These are phyloP conservation scores for Aspergillus phoenicis DNA, from an alignment of 2,329 filamentous ascomycete genomes.

Conservation along the genomic window DNA sequence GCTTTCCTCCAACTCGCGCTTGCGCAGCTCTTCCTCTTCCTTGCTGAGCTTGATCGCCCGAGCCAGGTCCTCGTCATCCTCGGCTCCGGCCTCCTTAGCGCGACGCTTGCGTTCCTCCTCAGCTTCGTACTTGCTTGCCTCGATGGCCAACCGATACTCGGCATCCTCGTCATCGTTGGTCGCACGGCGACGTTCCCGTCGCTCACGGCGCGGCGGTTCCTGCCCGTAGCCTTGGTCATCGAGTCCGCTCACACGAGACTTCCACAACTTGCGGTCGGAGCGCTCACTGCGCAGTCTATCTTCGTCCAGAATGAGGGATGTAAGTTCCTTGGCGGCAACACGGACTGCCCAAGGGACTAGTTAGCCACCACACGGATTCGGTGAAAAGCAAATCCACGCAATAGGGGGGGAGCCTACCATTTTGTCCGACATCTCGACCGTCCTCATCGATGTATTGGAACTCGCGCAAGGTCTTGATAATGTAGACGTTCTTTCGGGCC, in stretches of 20 bases:
- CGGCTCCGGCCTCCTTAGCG: slow-evolving; percentile 57
- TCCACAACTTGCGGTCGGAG: slow-evolving; percentile 91
- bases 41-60: slow-evolving; percentile 95
- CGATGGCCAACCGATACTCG: slow-evolving; percentile 86
- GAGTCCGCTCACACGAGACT: slow-evolving; percentile 89
- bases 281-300: slow-evolving; percentile 88
- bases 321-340: slow-evolving; percentile 93
- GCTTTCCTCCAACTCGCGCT: slow-evolving; percentile 80
- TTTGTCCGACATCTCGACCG: slow-evolving; percentile 90
- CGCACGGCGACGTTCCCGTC: slow-evolving; percentile 54
- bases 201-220: slow-evolving; percentile 45
- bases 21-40: slow-evolving; percentile 83
- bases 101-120: slow-evolving; percentile 85
- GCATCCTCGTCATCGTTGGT: slow-evolving; percentile 79
- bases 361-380: slow-evolving; percentile 3
- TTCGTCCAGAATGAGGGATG: slow-evolving; percentile 87
- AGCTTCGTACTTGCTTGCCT: slow-evolving; percentile 92
- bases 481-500: slow-evolving; percentile 97
- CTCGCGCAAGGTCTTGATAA: slow-evolving; percentile 97
- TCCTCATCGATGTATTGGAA: slow-evolving; percentile 98
- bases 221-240: slow-evolving; percentile 65
- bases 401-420: slow-evolving; percentile 64
- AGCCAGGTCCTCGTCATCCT: slow-evolving; percentile 86
- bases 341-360: slow-evolving; percentile 64
- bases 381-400: not conserved